Evolutionary conservation across 148 eudicot species (phyloP).

Genomic region (Vaccinium vitisidaea): DNA sequence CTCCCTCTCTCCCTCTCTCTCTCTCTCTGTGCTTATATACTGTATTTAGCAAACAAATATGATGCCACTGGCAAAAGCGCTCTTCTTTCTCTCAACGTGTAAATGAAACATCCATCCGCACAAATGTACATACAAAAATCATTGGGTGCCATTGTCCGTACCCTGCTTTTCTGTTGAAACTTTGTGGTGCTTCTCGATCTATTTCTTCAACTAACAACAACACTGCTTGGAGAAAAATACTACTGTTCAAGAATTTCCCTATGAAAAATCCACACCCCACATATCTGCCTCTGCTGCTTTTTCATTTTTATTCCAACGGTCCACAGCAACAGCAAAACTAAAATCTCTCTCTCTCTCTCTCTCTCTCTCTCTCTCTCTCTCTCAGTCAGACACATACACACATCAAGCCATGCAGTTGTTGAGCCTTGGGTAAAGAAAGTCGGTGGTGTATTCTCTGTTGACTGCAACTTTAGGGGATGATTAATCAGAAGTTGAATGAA

Average conservation of each 20-base stretch:
- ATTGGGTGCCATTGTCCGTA: background rate
- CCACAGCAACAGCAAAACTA: background rate
- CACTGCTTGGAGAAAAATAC: background rate
- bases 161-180: background rate
- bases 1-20: background rate
- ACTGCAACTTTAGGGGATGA: background rate
- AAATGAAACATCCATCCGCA: background rate
- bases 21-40: background rate
- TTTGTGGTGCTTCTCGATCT: background rate
- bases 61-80: background rate
- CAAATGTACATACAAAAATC: background rate
- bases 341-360: background rate
- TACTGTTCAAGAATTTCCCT: background rate
- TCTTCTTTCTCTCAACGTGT: background rate
- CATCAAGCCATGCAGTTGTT: too few species aligned
- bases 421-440: background rate
- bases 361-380: background rate
- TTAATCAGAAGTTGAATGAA: background rate
- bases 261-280: background rate
- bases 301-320: background rate
- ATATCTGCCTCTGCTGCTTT: background rate
- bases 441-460: background rate
- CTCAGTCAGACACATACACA: too few species aligned
- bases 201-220: background rate
- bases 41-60: background rate